Conservation (phyloP, 2,329 filamentous ascomycete species). For the Aspergillus eucalypticola region DNA sequence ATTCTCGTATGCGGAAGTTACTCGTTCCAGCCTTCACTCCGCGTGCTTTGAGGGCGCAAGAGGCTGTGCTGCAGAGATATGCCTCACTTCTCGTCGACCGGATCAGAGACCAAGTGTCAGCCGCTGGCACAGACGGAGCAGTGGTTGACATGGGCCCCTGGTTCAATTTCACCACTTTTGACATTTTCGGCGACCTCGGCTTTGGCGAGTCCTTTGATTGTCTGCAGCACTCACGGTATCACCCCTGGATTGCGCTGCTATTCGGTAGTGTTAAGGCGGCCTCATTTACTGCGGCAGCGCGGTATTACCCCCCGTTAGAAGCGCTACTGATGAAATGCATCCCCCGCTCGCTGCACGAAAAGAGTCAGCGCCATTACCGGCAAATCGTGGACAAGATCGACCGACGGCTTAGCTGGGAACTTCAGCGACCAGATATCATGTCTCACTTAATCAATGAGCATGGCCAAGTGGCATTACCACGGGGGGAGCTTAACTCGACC, state of each 20-base stretch:
- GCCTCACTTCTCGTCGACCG: conserved; percentile 1
- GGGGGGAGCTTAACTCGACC: too few relatives aligned
- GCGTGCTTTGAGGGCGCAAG: background rate
- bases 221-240: conserved; percentile 28
- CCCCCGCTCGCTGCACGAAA: conserved; percentile 18
- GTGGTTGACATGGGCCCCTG: conserved; percentile 23
- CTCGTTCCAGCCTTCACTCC: conserved; percentile 3
- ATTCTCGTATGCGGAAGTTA: conserved; percentile 2
- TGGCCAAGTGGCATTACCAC: too few relatives aligned
- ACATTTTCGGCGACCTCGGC: conserved; percentile 37
- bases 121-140: background rate
- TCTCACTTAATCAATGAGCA: too few relatives aligned
- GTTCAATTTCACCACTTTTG: conserved; percentile 35
- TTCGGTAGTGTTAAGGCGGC: conserved; percentile 28
- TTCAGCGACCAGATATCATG: too few relatives aligned
- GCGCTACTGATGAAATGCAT: conserved; percentile 21
- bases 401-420: too few relatives aligned
- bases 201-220: conserved; percentile 37
- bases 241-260: conserved; percentile 33
- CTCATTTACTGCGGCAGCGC: conserved; percentile 22
- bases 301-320: conserved; percentile 20
- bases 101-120: background rate
- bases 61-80: conserved; percentile 7
- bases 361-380: conserved; percentile 14
- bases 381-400: conserved; percentile 19